These are phyloP conservation scores for Amylocarpus encephaloides DNA, from an alignment of 2,329 filamentous ascomycete genomes.

Conservation along the genomic window DNA sequence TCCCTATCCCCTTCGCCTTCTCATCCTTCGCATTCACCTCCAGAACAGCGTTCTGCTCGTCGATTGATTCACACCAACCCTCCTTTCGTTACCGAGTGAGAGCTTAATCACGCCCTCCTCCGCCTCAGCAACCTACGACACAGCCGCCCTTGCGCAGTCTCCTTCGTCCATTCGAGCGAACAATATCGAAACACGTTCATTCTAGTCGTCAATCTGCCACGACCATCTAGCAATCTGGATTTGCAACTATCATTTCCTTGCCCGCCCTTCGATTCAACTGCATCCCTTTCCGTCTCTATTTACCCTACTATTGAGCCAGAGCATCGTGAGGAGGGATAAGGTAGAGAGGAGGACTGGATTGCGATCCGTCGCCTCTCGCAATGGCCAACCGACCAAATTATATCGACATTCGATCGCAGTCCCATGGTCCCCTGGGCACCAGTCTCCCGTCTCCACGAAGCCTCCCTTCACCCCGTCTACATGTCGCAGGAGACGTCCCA, in stretches of 20 bases:
- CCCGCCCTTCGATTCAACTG: background rate
- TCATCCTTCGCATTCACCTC: background rate
- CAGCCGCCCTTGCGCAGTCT: constrained; percentile 1
- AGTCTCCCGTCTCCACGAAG: constrained; percentile 22
- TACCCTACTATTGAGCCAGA: background rate
- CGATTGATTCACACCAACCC: constrained; percentile 1
- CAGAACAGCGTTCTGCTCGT: background rate
- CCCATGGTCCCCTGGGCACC: constrained; percentile 20
- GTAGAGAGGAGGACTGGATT: background rate
- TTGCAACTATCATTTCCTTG: constrained; percentile 4
- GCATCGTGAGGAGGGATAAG: constrained; percentile 4
- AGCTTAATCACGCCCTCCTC: background rate
- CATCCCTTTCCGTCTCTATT: background rate
- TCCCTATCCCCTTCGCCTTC: background rate
- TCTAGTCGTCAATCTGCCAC: constrained; percentile 5
- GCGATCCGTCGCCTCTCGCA: constrained; percentile 5
- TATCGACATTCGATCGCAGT: constrained; percentile 30
- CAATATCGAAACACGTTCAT: constrained; percentile 2
- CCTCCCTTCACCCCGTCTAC: constrained; percentile 59
- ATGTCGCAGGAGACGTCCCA: constrained; percentile 73
- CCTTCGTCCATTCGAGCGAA: background rate
- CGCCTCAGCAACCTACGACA: background rate
- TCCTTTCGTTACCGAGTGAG: no score
- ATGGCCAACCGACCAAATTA: constrained; percentile 29
- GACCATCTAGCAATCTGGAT: constrained; percentile 12